Conservation (phyloP, 1,284 basidiomycete genomes). For the Tilletia indica region DNA sequence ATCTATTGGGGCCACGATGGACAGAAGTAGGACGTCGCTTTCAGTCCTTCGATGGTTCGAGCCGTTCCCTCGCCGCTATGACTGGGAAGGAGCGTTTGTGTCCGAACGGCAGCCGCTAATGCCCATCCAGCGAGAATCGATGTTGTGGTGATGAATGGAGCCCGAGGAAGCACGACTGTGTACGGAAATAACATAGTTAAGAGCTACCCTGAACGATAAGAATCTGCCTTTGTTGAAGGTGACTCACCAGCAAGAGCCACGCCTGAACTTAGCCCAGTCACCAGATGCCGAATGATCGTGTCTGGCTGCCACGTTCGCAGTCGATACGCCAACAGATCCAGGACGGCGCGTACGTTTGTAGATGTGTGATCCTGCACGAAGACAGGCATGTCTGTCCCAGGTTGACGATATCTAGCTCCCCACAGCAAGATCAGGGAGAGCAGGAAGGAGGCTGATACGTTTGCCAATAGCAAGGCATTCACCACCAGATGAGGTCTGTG, state of each 20-base stretch:
- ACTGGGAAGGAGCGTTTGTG: background rate
- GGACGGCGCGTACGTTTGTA: background rate
- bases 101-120: background rate
- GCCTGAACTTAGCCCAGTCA: background rate
- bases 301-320: constrained; percentile 1
- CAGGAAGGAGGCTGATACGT: constrained; percentile 1
- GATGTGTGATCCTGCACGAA: background rate
- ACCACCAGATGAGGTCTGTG: background rate
- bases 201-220: background rate
- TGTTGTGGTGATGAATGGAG: background rate
- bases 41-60: background rate
- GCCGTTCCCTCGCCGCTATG: background rate
- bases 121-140: constrained; percentile 6
- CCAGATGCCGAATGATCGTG: background rate
- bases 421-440: constrained; percentile 2
- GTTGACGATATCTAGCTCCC: background rate
- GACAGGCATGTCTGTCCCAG: background rate
- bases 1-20: background rate
- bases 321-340: background rate
- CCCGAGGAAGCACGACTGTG: background rate
- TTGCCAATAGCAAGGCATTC: background rate
- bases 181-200: background rate
- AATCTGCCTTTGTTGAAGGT: background rate
- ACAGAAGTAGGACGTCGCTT: background rate
- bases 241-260: background rate